Conservation (phyloP, 2,329 filamentous ascomycete genomes). For the Davidsoniella virescens region DNA sequence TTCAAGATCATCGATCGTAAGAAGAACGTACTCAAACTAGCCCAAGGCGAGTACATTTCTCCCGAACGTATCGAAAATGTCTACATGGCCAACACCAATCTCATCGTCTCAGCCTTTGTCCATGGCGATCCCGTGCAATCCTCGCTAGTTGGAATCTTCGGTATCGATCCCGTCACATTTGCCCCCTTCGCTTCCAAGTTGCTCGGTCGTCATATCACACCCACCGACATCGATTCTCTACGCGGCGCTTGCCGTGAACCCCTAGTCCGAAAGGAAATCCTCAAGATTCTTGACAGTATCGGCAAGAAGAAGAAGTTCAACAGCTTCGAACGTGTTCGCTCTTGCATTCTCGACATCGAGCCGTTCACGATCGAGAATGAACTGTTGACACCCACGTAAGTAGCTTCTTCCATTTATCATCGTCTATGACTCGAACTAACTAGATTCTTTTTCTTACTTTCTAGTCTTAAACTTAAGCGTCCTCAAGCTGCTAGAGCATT, state of each 20-base stretch:
- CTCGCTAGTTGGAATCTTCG: constrained; percentile 71
- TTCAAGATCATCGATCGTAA: constrained; percentile 89
- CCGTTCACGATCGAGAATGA: constrained; percentile 92
- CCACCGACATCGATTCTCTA: constrained; percentile 50
- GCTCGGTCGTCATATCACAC: constrained; percentile 47
- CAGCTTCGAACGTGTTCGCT: constrained; percentile 70
- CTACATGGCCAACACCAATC: constrained; percentile 64
- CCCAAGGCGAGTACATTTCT: constrained; percentile 95
- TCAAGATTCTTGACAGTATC: constrained; percentile 64
- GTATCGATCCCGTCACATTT: constrained; percentile 71
- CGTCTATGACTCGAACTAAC: not conserved
- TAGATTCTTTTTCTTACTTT: not conserved
- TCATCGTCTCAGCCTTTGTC: constrained; percentile 68
- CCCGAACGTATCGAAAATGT: constrained; percentile 95
- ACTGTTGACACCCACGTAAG: constrained; percentile 74
- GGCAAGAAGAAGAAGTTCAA: constrained; percentile 79
- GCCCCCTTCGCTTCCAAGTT: constrained; percentile 65
- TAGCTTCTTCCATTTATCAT: constrained; percentile 16
- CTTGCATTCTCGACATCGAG: constrained; percentile 60
- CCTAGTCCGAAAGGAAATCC: constrained; percentile 55
- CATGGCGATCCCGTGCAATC: constrained; percentile 79
- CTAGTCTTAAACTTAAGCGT: constrained; percentile 43
- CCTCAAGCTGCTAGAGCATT: constrained; percentile 38
- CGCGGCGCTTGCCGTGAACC: constrained; percentile 50
- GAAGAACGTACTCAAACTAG: constrained; percentile 98